phyloP scores from a whole-genome alignment of 1,139 yeast species.

The Meyerozyma carpophila region DNA sequence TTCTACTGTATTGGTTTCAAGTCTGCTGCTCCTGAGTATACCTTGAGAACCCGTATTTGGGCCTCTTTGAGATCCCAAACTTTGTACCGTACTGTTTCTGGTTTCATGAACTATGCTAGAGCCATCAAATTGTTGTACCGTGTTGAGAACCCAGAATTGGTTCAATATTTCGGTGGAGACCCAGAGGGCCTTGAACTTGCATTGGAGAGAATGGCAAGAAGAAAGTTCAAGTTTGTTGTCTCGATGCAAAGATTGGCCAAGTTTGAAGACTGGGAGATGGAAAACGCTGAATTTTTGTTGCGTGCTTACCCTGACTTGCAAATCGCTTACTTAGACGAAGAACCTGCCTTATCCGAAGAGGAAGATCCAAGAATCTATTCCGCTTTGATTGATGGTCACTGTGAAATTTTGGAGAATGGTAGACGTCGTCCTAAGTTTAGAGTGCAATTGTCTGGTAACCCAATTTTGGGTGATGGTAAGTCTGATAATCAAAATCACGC shows the following conservation, averaged over 20 bases:
- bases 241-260: constrained; percentile 98
- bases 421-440: constrained; percentile 98
- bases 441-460: constrained; percentile 96
- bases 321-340: constrained; percentile 97
- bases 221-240: constrained; percentile 95
- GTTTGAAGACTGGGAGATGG: constrained; percentile 95
- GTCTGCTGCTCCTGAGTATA: constrained; percentile 98
- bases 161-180: constrained; percentile 96
- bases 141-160: constrained; percentile 98
- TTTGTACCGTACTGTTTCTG: constrained; percentile 95
- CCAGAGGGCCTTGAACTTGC: constrained; percentile 95
- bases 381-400: constrained; percentile 96
- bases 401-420: constrained; percentile 96
- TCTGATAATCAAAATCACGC: constrained; percentile 99
- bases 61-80: constrained; percentile 98
- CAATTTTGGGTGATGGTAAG: constrained; percentile 98
- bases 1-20: constrained; percentile 99
- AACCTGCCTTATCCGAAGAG: constrained; percentile 80
- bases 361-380: constrained; percentile 97
- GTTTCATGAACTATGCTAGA: constrained; percentile 98
- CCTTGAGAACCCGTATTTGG: constrained; percentile 98
- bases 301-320: constrained; percentile 99
- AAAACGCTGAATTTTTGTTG: constrained; percentile 93
- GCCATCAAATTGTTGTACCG: constrained; percentile 95
- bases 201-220: constrained; percentile 97